Base-by-base conservation (phyloP, 352 stramenopile genomes). In the Saprolegnia parasitica region DNA sequence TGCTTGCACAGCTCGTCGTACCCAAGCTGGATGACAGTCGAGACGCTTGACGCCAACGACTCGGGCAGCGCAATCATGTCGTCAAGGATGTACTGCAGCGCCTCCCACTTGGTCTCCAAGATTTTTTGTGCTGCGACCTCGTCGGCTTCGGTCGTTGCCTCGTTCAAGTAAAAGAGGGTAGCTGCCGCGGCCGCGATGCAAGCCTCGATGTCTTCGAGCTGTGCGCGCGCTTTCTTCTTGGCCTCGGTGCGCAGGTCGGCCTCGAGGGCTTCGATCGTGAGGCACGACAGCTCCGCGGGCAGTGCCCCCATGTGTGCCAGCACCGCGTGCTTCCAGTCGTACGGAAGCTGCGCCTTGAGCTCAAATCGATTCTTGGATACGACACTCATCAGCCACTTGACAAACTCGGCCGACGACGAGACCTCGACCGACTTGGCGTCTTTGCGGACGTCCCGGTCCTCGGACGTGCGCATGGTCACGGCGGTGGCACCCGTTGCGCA, bases 401-500 rank as follows among this genome's bases (percentile, higher is more conserved):
- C 39, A 56, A 67, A 67, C 13, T 13, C 40, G 20, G 21, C n/a
- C 4, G 37, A 8, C 5, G 20, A 49, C 42, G 42, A 15, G 42
- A 56, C 20, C 32, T 10, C 4, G 21, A 40, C 18, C 16, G 24
- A 21, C 29, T 3, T 35, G 37, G n/a, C 13, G 0, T 29, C 35
- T 40, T 21, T 67, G 5, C 15, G 9, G n/a, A 79, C 56, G 6
- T 73, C 73, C 8, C 75, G 16, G 13, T 15, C 61, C 23, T 80
- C 13, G 13, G 42, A 49, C 13, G 18, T 15, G 18, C 18, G 42
- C 42, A 49, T 49, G 3, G 42, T 49, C 42, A 49, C 42, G 13
- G 82, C 3, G 18, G 21, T 56, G 0, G 37, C 56, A 0, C 74
- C 72, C 10, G 55, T 21, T 4, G 83, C 76, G n/a, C 80, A 73